Evolutionary conservation across 139 green algal species (phyloP), one percentile per base, ranked within the genome.

Genomic region (Marvania coccoides): DNA sequence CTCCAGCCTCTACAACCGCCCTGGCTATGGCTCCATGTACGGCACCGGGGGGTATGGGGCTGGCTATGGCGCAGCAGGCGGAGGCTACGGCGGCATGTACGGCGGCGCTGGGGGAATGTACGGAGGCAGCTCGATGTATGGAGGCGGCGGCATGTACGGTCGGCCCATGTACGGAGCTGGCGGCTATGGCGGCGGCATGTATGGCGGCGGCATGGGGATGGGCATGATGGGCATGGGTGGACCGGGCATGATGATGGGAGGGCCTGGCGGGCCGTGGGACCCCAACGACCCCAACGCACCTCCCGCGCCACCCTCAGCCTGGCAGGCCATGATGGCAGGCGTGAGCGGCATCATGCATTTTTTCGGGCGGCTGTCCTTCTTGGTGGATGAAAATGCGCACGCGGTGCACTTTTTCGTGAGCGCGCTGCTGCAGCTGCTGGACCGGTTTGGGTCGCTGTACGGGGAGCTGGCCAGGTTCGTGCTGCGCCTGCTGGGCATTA

Each of bases 361-460:
- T 40, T 98, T 98, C 67, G 94, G 94, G 0, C 83, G 91, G 3
- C 78, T 99, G 12, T 94, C 91, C 5, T 96, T 96, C 67, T 74
- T 98, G 19, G 92, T 99, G 35, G 94, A 98, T 72, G 92, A 99
- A 65, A 99, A 98, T 69, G 88, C 94, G 30, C 90, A 97, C 61
- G 94, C 94, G 4, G 75, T 99, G 15, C 92, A 99, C 77, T 98
- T 99, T 73, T 98, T 99, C 78, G 92, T 99, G 31, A 87, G 77
- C 0, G 90, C 91, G 2, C 67, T 99, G 59, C 79, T 99, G 57
- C 86, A 96, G 82, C 84, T 99, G 33, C 72, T 97, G 34, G 94
- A 99, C 72, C 77, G 90, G 3, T 84, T 85, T 6, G 93, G 94
- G 3, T 89, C 81, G 0, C 63, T 99, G 23, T 99, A 98, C 68